Percentiles rank a stretch among this genome's conserved stretches.
Evolutionary conservation across 805 yeast species (phyloP).

Genomic region (Kodamaea restingae): DNA sequence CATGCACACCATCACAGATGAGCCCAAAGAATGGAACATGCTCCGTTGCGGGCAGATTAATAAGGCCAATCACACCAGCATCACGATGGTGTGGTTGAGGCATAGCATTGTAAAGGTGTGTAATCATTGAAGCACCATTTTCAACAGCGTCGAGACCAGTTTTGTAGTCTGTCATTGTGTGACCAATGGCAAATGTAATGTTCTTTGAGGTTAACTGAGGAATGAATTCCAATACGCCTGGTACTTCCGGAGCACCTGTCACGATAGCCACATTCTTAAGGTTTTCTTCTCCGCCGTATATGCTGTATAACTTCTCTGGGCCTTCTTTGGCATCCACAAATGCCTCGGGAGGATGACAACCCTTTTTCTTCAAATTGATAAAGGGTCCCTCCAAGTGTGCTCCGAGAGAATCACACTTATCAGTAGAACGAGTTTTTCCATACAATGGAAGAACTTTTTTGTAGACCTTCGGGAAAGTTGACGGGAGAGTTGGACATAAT

Average conservation of each 20-base stretch:
- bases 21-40: constrained; percentile 48
- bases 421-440: constrained; percentile 26
- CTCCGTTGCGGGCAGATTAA: constrained; percentile 26
- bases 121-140: constrained; percentile 56
- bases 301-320: constrained; percentile 22
- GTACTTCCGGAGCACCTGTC: constrained; percentile 52
- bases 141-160: constrained; percentile 42
- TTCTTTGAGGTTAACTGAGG: constrained; percentile 30
- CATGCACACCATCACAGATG: constrained; percentile 58
- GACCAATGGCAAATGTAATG: constrained; percentile 45
- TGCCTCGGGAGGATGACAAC: constrained; percentile 49
- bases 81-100: constrained; percentile 58
- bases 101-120: constrained; percentile 62
- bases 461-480: constrained; percentile 48
- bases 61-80: constrained; percentile 52
- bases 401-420: constrained; percentile 46
- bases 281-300: constrained; percentile 36
- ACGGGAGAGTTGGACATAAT: constrained; percentile 54
- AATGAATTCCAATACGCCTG: constrained; percentile 43
- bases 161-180: constrained; percentile 39
- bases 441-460: constrained; percentile 43
- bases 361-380: constrained; percentile 44
- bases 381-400: constrained; percentile 63
- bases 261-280: constrained; percentile 38
- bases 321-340: constrained; percentile 37